Base-by-base conservation (phyloP, 306 rosid species). In the Calophaca sinica region DNA sequence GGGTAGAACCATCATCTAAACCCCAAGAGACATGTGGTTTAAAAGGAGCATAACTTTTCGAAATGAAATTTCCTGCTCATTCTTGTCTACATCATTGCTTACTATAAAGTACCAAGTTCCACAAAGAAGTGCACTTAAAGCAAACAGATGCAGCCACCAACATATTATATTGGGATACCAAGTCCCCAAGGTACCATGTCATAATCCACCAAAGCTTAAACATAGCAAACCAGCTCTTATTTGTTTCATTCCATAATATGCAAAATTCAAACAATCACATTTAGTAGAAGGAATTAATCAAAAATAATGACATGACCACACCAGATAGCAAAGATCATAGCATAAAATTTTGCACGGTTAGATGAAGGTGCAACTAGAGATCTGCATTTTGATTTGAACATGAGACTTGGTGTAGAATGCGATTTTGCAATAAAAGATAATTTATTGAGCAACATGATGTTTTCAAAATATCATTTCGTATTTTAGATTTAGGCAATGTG, bases 291-390 rank as follows among this genome's bases (percentile, higher is more conserved):
- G 51, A n/a, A n/a, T n/a, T n/a, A n/a, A n/a, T n/a, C n/a, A n/a
- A n/a, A n/a, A n/a, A n/a, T n/a, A n/a, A n/a, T n/a, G n/a, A n/a
- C n/a, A n/a, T n/a, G n/a, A 68, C 70, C 26, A 67, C 58, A 57
- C 13, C 12, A 67, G 10, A 55, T 55, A 76, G 66, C 74, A 66
- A 44, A 42, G 7, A 20, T 11, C 36, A 15, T 3, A 6, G 2
- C 9, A 5, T 32, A 32, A 33, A 44, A 8, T 14, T 33, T 48
- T 49, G n/a, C 35, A 6, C 45, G 10, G 51, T 58, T 48, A 61
- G 13, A 74, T 2, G 70, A 73, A 57, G 70, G 70, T 48, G 26
- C 3, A 44, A 65, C n/a, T 9, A 44, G 20, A 44, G 5, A 65
- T 65, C 6, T 45, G 39, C 49, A 14, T 1, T 48, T 33, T 48